Percentiles rank a stretch among this genome's conserved stretches.
These are phyloP conservation scores for Podosphaera fusca DNA, from an alignment of 2,329 filamentous ascomycete species.

Conservation along the genomic window DNA sequence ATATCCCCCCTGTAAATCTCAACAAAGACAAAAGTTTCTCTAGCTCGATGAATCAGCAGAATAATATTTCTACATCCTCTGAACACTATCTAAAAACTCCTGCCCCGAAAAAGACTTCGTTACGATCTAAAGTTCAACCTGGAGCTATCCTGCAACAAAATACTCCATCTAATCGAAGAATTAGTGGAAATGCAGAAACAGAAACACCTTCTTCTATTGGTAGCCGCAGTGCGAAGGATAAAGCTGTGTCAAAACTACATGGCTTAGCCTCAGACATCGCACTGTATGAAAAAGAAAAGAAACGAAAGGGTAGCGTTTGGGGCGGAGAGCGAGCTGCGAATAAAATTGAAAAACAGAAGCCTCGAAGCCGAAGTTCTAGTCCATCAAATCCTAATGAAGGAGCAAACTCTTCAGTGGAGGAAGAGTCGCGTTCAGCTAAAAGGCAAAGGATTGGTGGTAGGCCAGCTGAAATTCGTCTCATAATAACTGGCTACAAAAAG, in stretches of 20 bases:
- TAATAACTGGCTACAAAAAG: conserved; percentile 62
- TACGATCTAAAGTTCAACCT: conserved; percentile 4
- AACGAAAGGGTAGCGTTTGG: conserved; percentile 38
- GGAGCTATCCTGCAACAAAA: conserved; percentile 4
- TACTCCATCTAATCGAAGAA: conserved; percentile 30
- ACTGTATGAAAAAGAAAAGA: conserved; percentile 82
- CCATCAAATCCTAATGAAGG: conserved; percentile 19
- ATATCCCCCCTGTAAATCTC: conserved; percentile 24
- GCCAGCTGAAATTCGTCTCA: conserved; percentile 47
- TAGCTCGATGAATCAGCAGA: not conserved
- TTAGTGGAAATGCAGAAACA: conserved; percentile 54
- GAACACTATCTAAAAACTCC: conserved; percentile 8
- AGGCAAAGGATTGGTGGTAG: conserved; percentile 34
- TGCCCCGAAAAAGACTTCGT: conserved; percentile 4
- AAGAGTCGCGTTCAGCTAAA: conserved; percentile 26
- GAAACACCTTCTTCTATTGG: conserved; percentile 55
- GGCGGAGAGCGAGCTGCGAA: conserved; percentile 40
- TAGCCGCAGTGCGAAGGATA: conserved; percentile 70
- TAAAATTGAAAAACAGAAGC: conserved; percentile 27
- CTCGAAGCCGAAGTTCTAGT: conserved; percentile 18
- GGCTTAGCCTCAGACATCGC: conserved; percentile 64
- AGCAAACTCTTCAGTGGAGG: conserved; percentile 22
- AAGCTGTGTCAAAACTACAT: conserved; percentile 56
- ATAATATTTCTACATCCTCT: conserved; percentile 2
- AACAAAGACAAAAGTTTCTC: conserved; percentile 16